These are phyloP conservation scores for Inonotus hispidus DNA, from an alignment of 1,284 basidiomycete genomes.

Conservation along the genomic window DNA sequence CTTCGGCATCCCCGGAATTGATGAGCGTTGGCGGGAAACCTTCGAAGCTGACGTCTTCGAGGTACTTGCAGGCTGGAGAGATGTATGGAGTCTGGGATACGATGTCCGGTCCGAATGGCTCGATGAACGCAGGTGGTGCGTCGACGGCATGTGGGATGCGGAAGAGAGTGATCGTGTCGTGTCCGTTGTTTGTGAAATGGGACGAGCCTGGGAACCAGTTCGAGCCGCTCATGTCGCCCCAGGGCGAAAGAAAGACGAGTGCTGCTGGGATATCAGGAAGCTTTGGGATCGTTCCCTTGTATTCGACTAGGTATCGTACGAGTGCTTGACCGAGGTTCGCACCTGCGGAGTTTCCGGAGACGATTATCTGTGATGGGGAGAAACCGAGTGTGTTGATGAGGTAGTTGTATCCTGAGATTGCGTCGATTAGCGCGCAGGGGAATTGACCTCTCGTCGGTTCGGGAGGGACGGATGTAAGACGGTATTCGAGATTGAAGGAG, in stretches of 20 bases:
- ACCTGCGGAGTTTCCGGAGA: conserved; percentile 52
- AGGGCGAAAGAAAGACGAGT: conserved; percentile 52
- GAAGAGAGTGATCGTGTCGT: conserved; percentile 36
- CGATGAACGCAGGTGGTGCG: conserved; percentile 29
- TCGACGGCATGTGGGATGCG: conserved; percentile 16
- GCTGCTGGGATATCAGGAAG: conserved; percentile 42
- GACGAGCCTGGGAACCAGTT: conserved; percentile 32
- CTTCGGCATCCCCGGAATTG: conserved; percentile 46
- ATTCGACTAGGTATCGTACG: conserved; percentile 27
- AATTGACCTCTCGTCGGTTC: conserved; percentile 31
- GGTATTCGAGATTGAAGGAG: conserved; percentile 31
- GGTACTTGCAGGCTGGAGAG: conserved; percentile 45
- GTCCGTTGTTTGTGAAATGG: conserved; percentile 21
- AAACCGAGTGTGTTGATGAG: conserved; percentile 36
- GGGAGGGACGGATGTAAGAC: conserved; percentile 25
- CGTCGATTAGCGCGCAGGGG: conserved; percentile 44
- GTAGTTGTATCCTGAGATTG: conserved; percentile 40
- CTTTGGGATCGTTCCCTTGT: conserved; percentile 24
- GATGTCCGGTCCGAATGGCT: conserved; percentile 35
- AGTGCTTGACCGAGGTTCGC: conserved; percentile 43
- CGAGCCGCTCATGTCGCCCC: conserved; percentile 44
- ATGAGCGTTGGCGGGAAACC: conserved; percentile 53
- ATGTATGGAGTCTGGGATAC: conserved; percentile 45
- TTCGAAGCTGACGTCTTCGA: conserved; percentile 36
- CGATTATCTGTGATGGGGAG: conserved; percentile 38